Percentiles rank a stretch among this genome's conserved stretches.
phyloP scores from a whole-genome alignment of 2,329 filamentous ascomycete genomes.

The Ophiocordyceps robertsii region DNA sequence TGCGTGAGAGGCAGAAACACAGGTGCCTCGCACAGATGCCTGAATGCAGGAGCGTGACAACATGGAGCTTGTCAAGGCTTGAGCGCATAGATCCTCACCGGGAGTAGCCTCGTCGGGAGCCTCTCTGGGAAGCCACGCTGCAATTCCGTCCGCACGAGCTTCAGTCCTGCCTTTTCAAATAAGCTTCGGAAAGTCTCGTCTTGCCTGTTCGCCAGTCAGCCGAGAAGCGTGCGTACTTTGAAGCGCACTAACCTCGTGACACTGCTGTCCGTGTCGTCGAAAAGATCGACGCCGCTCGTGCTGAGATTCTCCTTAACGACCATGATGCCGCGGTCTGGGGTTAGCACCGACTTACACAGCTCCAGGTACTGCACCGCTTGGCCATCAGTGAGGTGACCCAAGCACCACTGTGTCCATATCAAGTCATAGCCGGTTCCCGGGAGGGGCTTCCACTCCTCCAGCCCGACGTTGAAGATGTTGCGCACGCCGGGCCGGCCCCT shows the following conservation, averaged over 20 bases:
- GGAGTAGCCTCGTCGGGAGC: conserved; percentile 38
- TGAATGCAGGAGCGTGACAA: too few species aligned
- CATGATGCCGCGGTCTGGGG: conserved; percentile 16
- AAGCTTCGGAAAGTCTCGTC: conserved; percentile 55
- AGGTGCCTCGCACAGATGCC: too few species aligned
- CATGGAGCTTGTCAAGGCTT: conserved; percentile 38
- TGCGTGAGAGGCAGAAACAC: neutral
- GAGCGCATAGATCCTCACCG: conserved; percentile 68
- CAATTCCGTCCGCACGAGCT: conserved; percentile 54
- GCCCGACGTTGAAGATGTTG: conserved; percentile 54
- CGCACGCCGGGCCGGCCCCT: conserved; percentile 42
- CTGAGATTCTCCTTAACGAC: conserved; percentile 55
- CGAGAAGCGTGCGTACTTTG: too few species aligned
- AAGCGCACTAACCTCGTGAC: too few species aligned
- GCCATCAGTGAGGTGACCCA: conserved; percentile 65
- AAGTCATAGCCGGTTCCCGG: conserved; percentile 51
- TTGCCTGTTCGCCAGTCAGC: too few species aligned
- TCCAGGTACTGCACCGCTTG: conserved; percentile 56
- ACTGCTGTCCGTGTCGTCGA: too few species aligned
- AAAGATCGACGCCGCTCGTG: conserved; percentile 47
- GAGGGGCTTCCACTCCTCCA: conserved; percentile 54
- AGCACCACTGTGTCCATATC: conserved; percentile 86
- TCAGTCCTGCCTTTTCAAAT: conserved; percentile 58
- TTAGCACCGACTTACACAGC: conserved; percentile 36
- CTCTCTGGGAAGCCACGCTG: conserved; percentile 57